Conservation (phyloP, 2,329 filamentous ascomycete species). For the Pseudogymnoascus sp. region DNA sequence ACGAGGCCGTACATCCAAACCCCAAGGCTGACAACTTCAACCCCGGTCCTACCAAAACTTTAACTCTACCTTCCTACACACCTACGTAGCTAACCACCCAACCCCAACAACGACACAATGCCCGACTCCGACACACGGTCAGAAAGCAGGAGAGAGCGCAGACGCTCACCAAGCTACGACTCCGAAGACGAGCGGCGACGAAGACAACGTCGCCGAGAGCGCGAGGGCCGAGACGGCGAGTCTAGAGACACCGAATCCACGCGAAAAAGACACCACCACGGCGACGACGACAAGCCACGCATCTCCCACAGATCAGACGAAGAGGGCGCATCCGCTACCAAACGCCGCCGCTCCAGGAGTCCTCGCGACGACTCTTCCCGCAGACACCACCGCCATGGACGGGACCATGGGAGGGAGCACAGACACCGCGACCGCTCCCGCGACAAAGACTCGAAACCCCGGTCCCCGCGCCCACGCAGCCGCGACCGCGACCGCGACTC, state of each 20-base stretch:
- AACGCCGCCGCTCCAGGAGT: conserved; percentile 25
- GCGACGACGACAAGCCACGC: not conserved
- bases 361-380: conserved; percentile 18
- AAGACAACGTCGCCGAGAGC: not conserved
- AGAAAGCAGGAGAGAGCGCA: not conserved
- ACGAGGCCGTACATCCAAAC: not conserved
- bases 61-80: not conserved
- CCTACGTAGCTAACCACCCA: not conserved
- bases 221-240: not conserved
- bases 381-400: conserved; percentile 7
- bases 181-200: not conserved
- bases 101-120: not conserved
- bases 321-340: conserved; percentile 10
- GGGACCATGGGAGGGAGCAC: not conserved
- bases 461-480: not conserved
- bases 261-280: not conserved
- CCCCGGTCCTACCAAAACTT: not conserved
- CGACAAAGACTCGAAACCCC: not conserved
- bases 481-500: conserved; percentile 13
- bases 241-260: not conserved
- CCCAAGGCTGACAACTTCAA: not conserved
- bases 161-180: not conserved
- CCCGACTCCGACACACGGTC: not conserved
- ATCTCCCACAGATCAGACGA: not conserved
- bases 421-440: conserved; percentile 1